These are phyloP conservation scores for Psilocybe cyanescens DNA, from an alignment of 768 basidiomycete species.

Conservation along the genomic window DNA sequence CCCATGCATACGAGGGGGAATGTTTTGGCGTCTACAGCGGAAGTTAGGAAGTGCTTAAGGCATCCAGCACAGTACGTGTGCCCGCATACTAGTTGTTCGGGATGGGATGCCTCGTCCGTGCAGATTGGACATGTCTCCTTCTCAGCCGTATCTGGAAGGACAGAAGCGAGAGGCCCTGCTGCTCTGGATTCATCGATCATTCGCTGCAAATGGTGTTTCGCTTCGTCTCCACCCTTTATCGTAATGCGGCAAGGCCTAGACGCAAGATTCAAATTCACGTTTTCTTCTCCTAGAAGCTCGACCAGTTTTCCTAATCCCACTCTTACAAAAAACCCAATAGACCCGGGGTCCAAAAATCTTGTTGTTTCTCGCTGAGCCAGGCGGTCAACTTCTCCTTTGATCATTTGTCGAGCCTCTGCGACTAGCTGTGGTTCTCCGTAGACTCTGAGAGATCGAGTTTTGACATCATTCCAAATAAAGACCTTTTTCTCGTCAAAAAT, in stretches of 20 bases:
- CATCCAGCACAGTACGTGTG: slow-evolving; percentile 56
- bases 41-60: slow-evolving; percentile 48
- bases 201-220: slow-evolving; percentile 46
- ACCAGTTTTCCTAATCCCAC: slow-evolving; percentile 52
- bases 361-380: slow-evolving; percentile 39
- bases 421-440: slow-evolving; percentile 46
- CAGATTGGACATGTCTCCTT: slow-evolving; percentile 56
- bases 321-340: slow-evolving; percentile 53
- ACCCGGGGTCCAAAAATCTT: slow-evolving; percentile 35
- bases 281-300: slow-evolving; percentile 58
- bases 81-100: slow-evolving; percentile 48
- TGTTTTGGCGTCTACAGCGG: slow-evolving; percentile 39
- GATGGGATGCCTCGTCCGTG: slow-evolving; percentile 43
- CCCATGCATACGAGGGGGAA: slow-evolving; percentile 75
- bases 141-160: slow-evolving; percentile 7
- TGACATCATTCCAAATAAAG: slow-evolving; percentile 50
- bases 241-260: slow-evolving; percentile 43
- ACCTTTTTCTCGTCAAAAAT: slow-evolving; percentile 35
- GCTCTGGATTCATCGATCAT: slow-evolving; percentile 45
- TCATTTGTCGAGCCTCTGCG: slow-evolving; percentile 44
- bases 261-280: slow-evolving; percentile 46
- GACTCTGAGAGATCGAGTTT: slow-evolving; percentile 44
- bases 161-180: neutral
- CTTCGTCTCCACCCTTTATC: slow-evolving; percentile 61
- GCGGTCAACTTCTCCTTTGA: slow-evolving; percentile 51